Base-by-base conservation (phyloP, 202 grass and related monocot species). In the Brachypodium distachyon region DNA sequence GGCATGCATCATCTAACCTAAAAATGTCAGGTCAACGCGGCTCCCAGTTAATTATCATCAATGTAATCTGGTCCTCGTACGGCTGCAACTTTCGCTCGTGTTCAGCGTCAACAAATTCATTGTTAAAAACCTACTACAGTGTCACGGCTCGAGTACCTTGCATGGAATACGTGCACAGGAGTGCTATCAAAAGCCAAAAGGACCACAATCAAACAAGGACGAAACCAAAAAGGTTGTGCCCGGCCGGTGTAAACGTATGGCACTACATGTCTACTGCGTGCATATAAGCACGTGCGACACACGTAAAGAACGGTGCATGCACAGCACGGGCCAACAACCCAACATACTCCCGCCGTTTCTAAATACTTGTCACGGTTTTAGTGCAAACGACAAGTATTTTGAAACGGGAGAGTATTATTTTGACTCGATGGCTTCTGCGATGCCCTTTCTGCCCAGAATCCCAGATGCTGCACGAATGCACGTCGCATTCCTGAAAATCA, bases 171-270 rank as follows among this genome's bases (percentile, higher is more conserved):
- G n/a, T 41, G 33, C 19, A 40, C n/a, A n/a, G n/a, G n/a, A 68
- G 25, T 56, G 34, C 36, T n/a, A n/a, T n/a, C 40, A 67, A 67
- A 74, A 51, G 51, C 14, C 25, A 68, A 74, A 60, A 81, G 51
- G 21, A 12, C 57, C 28, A 37, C 12, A 7, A 17, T 29, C 27
- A 67, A 17, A 36, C 32, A 48, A 10, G 9, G 13, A 59, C 18
- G 51, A 26, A 48, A 25, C 55, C 38, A 5, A 38, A 67, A 49
- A 27, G 10, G 10, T 29, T 67, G 67, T n/a, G n/a, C n/a, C n/a
- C n/a, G n/a, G n/a, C n/a, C 42, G 19, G 49, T 78, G 79, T 73
- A 36, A 67, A 73, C 33, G 33, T n/a, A 65, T 67, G 78, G 4
- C 28, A 56, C 29, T 49, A 1, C 1, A 26, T n/a, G n/a, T n/a